phyloP scores from a whole-genome alignment of 208 protist genomes.

The Phytomonas sp. region DNA sequence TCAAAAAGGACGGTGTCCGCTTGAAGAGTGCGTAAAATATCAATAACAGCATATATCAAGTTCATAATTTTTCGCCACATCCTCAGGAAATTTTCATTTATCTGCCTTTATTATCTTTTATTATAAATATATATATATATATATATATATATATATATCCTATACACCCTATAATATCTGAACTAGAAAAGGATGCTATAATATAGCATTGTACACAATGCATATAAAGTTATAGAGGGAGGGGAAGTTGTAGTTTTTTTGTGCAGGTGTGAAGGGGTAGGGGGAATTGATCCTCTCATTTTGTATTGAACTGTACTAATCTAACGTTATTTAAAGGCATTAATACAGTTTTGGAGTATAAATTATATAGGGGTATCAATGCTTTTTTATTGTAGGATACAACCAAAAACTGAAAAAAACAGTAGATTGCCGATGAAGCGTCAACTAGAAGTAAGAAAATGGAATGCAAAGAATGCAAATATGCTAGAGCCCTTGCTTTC shows the following conservation, averaged over 20 bases:
- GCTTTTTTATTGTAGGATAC: not conserved
- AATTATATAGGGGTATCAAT: no score
- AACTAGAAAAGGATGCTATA: conserved; percentile 11
- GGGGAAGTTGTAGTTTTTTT: no score
- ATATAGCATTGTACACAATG: not conserved
- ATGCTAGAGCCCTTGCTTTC: not conserved
- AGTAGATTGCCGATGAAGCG: not conserved
- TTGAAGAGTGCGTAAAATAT: conserved; percentile 6
- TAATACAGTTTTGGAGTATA: no score
- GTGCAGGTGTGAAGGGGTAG: no score
- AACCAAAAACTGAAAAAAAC: conserved; percentile 6
- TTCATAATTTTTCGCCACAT: no score
- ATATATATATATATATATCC: no score
- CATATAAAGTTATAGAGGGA: conserved; percentile 8
- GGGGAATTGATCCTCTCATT: not conserved
- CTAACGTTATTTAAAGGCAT: not conserved
- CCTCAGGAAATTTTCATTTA: no score
- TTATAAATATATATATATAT: no score
- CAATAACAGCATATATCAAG: not conserved
- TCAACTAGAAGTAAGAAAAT: not conserved
- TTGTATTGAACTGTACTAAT: not conserved
- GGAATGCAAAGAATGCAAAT: conserved; percentile 9
- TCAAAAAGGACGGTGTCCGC: conserved; percentile 17
- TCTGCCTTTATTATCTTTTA: no score
- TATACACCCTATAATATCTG: not conserved